These are phyloP conservation scores for Vitis rotundifolia DNA, from an alignment of 164 flowering plant species.

Conservation along the genomic window DNA sequence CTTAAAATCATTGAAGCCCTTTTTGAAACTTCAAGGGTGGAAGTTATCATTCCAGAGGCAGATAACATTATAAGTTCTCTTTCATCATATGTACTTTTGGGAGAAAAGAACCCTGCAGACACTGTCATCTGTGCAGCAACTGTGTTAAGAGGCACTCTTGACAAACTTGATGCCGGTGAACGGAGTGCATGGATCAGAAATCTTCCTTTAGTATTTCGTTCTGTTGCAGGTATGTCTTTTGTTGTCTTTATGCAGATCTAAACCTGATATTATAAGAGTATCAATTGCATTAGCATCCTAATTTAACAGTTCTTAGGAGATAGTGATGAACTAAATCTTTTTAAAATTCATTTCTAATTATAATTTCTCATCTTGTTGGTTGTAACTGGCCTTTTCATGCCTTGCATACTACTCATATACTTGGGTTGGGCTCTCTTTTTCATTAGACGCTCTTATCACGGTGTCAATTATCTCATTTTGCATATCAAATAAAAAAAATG, in stretches of 20 bases:
- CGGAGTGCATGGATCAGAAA: constrained; percentile 35
- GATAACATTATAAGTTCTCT: constrained; percentile 50
- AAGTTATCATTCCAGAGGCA: constrained; percentile 29
- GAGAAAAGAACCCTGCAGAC: constrained; percentile 61
- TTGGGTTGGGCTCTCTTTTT: too few species aligned
- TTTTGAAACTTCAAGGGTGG: constrained; percentile 36
- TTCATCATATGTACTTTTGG: constrained; percentile 48
- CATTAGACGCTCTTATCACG: too few species aligned
- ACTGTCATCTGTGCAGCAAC: constrained; percentile 53
- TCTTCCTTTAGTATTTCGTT: constrained; percentile 47
- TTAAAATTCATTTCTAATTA: too few species aligned
- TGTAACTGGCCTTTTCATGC: too few species aligned
- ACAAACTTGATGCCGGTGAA: constrained; percentile 40
- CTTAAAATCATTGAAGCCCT: constrained; percentile 46
- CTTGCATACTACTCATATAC: too few species aligned
- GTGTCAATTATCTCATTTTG: too few species aligned
- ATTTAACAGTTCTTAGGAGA: too few species aligned
- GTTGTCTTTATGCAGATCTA: not conserved
- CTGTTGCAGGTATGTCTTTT: constrained; percentile 59
- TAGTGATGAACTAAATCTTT: too few species aligned
- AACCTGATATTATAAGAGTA: not conserved
- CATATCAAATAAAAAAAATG: too few species aligned
- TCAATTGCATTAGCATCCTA: too few species aligned
- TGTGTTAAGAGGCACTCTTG: constrained; percentile 43
- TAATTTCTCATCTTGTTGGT: too few species aligned